Conservation (phyloP, 768 basidiomycete species). For the Amanita phalloides region DNA sequence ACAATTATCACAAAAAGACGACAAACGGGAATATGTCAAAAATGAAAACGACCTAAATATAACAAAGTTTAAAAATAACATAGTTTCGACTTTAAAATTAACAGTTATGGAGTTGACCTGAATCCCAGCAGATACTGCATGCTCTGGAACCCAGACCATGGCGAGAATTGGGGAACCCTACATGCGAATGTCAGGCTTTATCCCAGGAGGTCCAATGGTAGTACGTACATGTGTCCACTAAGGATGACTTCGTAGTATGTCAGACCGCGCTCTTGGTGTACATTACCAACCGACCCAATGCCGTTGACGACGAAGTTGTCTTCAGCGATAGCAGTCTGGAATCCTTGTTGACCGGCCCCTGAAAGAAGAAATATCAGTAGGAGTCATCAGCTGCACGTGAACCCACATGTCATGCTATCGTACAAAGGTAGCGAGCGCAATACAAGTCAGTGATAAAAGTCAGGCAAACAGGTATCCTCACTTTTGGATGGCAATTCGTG, state of each 20-base stretch:
- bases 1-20: too few relatives aligned
- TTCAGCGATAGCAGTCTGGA: conserved; percentile 53
- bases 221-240: conserved; percentile 66
- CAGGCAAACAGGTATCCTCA: conserved; percentile 15
- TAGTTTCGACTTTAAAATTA: too few relatives aligned
- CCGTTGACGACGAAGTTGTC: conserved; percentile 68
- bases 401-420: conserved; percentile 33
- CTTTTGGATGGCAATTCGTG: conserved; percentile 58
- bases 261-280: conserved; percentile 57
- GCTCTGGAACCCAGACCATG: conserved; percentile 58
- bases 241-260: conserved; percentile 58
- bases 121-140: conserved; percentile 63
- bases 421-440: not conserved
- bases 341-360: conserved; percentile 62
- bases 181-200: not conserved
- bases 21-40: too few relatives aligned
- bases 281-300: conserved; percentile 55
- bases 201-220: not conserved
- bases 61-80: too few relatives aligned
- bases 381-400: too few relatives aligned
- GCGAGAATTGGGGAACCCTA: conserved; percentile 65
- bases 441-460: not conserved
- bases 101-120: conserved; percentile 31
- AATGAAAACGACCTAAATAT: too few relatives aligned
- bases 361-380: not conserved